Evolutionary conservation across 352 stramenopile species (phyloP), one percentile per base, ranked within the genome.

Genomic region (Thraustochytrium sp.): DNA sequence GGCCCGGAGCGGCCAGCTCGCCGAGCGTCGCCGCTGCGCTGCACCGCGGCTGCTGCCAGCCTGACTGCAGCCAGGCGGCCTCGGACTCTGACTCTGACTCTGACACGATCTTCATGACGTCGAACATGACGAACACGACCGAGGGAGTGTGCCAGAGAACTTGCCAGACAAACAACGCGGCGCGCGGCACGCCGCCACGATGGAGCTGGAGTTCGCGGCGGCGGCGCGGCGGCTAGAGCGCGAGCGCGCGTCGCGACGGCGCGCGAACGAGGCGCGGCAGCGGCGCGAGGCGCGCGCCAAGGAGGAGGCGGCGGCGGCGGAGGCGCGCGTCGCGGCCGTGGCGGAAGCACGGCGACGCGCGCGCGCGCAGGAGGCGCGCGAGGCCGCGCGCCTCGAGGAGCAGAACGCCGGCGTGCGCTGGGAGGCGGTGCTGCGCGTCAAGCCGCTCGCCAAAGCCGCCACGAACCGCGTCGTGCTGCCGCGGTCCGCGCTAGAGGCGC

Each of bases 401-500:
- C n/a, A 78, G 44, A 55, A 3, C 8, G 26, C 11, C 9, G 68
- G 34, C 23, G 26, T 61, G 3, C 34, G 68, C 11, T n/a, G 37
- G 16, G 72, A 65, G 31, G n/a, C 11, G 29, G 9, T 0, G 31
- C 75, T 75, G 16, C 13, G 16, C 4, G 54, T 61, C 23, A 23
- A 29, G 37, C 75, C 53, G 37, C 75, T 18, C 31, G 54, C n/a
- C 38, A 49, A 55, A 36, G 75, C 49, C 18, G 48, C 72, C 40
- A 78, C 64, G 2, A 78, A 85, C 80, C 49, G 80, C 29, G 46
- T 85, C 29, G 31, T 16, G 53, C 85, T 95, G 48, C 90, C 91
- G 0, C 89, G 92, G 29, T 93, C 89, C 42, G 89, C 90, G 68
- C 88, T 95, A 44, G 89, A 93, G 76, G 82, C 90, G 64, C 88